Conservation (phyloP, 1,284 basidiomycete genomes). For the Cryptococcus hybrid region DNA sequence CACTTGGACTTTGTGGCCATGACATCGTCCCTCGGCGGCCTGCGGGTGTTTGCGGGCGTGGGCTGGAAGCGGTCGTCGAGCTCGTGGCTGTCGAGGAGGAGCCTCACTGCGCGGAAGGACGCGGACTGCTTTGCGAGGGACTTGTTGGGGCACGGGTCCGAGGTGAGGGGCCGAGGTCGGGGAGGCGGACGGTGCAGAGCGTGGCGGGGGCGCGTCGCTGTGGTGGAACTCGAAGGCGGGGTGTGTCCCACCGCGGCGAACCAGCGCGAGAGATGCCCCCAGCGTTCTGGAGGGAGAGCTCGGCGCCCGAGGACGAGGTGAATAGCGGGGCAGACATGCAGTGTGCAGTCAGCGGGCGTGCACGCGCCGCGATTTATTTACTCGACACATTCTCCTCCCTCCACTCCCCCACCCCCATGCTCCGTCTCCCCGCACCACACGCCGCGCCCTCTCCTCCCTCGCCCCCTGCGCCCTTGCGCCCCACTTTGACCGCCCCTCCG, state of each 20-base stretch:
- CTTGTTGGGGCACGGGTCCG: slow-evolving; percentile 8
- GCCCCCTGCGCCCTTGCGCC: slow-evolving; percentile 29
- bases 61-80: slow-evolving; percentile 6
- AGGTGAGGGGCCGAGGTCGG: neutral
- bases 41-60: slow-evolving; percentile 2
- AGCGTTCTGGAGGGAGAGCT: slow-evolving; percentile 11
- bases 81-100: slow-evolving; percentile 2
- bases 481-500: slow-evolving; percentile 44
- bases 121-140: slow-evolving; percentile 10
- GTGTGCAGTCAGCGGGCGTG: too few relatives aligned
- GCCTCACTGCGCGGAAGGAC: slow-evolving; percentile 9
- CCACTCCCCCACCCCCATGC: too few relatives aligned
- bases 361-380: too few relatives aligned
- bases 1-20: slow-evolving; percentile 4
- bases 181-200: slow-evolving; percentile 7
- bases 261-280: slow-evolving; percentile 4
- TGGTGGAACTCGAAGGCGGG: neutral
- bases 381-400: too few relatives aligned
- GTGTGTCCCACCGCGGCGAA: neutral
- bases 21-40: neutral
- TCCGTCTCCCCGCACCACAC: neutral
- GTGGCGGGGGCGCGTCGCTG: neutral
- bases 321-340: neutral
- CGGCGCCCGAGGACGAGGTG: neutral
- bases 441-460: slow-evolving; percentile 13